Base-by-base conservation (phyloP, 345 rosid species). In the Populus simonii region DNA sequence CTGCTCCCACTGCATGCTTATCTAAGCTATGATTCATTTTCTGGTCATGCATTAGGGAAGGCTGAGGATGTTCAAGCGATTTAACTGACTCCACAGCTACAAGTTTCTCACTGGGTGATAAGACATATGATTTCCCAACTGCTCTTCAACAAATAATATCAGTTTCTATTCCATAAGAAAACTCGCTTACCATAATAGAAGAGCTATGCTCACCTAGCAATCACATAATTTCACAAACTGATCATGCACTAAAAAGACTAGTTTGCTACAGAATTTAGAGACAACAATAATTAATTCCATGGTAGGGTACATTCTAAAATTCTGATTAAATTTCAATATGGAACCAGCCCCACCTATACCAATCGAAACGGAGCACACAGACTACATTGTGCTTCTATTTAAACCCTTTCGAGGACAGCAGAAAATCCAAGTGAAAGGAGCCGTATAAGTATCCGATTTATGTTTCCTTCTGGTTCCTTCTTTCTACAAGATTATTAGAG, bases 1-100 rank as follows among this genome's bases (percentile, higher is more conserved):
- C 87, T 47, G 82, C 78, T 71, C 84, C 88, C 70, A 72, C 81
- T 47, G 84, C 80, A 68, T 76, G 79, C 65, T 62, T 82, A 68
- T 78, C 87, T 53, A 75, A 61, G 75, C 76, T 35, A 66, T 66
- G 74, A 80, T 80, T 86, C 70, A 43, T 71, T 68, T 84, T 83
- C 68, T 73, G 81, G 43, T 80, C 84, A 78, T n/a, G 76, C 74
- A 63, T 71, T 51, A 74, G 69, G 61, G 84, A 80, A 66, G 79
- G 38, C 67, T 71, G 80, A 11, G 76, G 73, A 76, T 73, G 79
- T 39, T 81, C 82, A 41, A 77, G 71, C 16, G 84, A 85, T 45
- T 80, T 80, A 45, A 61, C 55, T 25, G 75, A 39, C 73, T 81
- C 84, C 70, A 75, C 61, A 6, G 84, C 83, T 75, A 74, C 63